Evolutionary conservation across 2,329 filamentous ascomycete species (phyloP).

Genomic region (Elsinoe necatrix): DNA sequence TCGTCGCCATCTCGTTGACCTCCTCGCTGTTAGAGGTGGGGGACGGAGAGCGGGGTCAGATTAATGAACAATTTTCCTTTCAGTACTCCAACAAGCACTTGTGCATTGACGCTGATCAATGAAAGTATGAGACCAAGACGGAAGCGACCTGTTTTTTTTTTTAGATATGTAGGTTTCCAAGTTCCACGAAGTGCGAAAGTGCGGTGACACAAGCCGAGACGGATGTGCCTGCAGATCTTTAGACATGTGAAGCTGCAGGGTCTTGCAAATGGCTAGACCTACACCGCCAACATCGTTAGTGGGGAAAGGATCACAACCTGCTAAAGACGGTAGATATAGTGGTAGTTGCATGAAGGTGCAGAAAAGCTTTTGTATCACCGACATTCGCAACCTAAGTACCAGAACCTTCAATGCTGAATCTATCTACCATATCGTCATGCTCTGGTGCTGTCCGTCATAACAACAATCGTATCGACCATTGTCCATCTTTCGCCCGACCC

Average conservation of each 20-base stretch:
- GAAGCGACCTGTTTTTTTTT: too few relatives aligned
- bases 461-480: not conserved
- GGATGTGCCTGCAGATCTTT: slow-evolving; percentile 9
- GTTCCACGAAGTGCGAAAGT: not conserved
- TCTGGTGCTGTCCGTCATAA: not conserved
- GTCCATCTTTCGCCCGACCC: too few relatives aligned
- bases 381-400: not conserved
- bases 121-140: not conserved
- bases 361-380: slow-evolving; percentile 10
- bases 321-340: too few relatives aligned
- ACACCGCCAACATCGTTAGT: not conserved
- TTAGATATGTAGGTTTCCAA: not conserved
- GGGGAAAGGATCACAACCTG: not conserved
- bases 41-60: not conserved
- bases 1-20: not conserved
- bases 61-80: not conserved
- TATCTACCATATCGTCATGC: slow-evolving; percentile 12
- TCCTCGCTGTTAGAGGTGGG: not conserved
- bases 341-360: slow-evolving; percentile 1
- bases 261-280: not conserved
- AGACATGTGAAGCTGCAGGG: slow-evolving; percentile 7
- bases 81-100: slow-evolving; percentile 3
- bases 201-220: slow-evolving; percentile 13
- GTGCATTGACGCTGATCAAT: not conserved
- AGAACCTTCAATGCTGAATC: slow-evolving; percentile 11